Evolutionary conservation across 73 alveolate genomes (phyloP), one percentile per base, ranked within the genome.

Genomic region (Stentor roeselii): DNA sequence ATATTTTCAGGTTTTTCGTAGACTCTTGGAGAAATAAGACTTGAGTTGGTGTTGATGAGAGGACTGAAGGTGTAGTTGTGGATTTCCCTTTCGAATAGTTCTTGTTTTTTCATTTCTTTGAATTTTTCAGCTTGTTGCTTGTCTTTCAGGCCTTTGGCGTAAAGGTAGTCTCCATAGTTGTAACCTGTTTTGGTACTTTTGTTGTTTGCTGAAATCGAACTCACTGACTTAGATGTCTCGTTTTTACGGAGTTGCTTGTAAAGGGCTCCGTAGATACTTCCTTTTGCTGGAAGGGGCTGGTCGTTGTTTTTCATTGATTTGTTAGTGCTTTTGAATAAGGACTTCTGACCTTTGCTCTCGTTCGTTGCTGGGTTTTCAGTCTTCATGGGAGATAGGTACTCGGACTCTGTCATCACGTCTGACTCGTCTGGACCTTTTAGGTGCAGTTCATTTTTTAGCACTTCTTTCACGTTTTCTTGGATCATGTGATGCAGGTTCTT

Each of bases 161-260:
- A 67, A n/a, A 67, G 80, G 41, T 32, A 67, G n/a, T 67, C 80
- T n/a, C 80, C 80, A 67, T 67, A 67, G 41, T 67, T 50, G 21
- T 11, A 50, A 6, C 67, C 67, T 6, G 6, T 50, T 50, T 50
- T 50, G 30, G 6, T 50, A 50, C 67, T 50, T 50, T 50, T 50
- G 6, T 6, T 11, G 6, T 50, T 6, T 50, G 67, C 6, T 11
- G 6, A 11, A 6, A 50, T 50, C 67, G 21, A 50, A 50, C 67
- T 50, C 21, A 50, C 67, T 21, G 67, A 50, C 67, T 50, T 50
- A 50, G 67, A 50, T 11, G 6, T 50, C 6, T 6, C 21, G 21
- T 6, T 50, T 50, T 50, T 50, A 50, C 67, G 67, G 6, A 50
- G 21, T 50, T 50, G 67, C 67, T 50, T 50, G 67, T 50, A 50